Evolutionary conservation across 1,284 basidiomycete species (phyloP).

Genomic region (Leccinum subrobustum): DNA sequence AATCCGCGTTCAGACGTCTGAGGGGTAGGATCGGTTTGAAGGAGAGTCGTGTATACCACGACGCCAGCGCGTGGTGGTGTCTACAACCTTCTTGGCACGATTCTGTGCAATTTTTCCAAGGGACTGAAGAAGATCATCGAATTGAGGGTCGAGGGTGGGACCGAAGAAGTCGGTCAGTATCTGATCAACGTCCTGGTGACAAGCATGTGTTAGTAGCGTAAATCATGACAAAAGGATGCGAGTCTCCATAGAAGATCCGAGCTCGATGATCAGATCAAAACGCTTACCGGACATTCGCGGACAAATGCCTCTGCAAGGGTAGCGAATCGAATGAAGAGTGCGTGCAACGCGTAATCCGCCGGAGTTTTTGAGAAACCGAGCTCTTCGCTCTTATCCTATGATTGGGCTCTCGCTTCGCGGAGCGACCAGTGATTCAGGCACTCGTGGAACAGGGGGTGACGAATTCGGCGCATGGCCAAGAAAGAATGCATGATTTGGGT

Average conservation of each 20-base stretch:
- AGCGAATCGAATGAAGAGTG: conserved; percentile 83
- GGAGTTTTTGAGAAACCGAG: conserved; percentile 74
- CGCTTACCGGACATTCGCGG: conserved; percentile 62
- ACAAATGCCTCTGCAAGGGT: conserved; percentile 75
- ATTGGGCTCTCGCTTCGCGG: conserved; percentile 50
- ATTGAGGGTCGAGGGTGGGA: conserved; percentile 67
- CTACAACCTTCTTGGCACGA: conserved; percentile 81
- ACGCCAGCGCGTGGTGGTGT: conserved; percentile 88
- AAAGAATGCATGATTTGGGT: conserved; percentile 22
- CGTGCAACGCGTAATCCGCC: conserved; percentile 83
- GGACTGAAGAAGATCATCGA: conserved; percentile 80
- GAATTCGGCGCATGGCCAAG: conserved; percentile 45
- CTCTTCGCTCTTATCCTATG: conserved; percentile 57
- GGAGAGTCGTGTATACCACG: conserved; percentile 72
- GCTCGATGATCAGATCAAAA: not conserved
- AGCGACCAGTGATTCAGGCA: conserved; percentile 58
- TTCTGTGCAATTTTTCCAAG: conserved; percentile 86
- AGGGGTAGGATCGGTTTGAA: conserved; percentile 41
- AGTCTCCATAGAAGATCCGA: not conserved
- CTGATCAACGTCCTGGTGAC: conserved; percentile 63
- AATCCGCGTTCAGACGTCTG: conserved; percentile 67
- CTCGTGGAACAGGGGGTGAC: conserved; percentile 73
- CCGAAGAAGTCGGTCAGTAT: conserved; percentile 68
- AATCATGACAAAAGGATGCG: not conserved
- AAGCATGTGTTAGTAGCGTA: conserved; percentile 7